Evolutionary conservation across 2,329 filamentous ascomycete species (phyloP).

Genomic region (Spiromastix sp.): DNA sequence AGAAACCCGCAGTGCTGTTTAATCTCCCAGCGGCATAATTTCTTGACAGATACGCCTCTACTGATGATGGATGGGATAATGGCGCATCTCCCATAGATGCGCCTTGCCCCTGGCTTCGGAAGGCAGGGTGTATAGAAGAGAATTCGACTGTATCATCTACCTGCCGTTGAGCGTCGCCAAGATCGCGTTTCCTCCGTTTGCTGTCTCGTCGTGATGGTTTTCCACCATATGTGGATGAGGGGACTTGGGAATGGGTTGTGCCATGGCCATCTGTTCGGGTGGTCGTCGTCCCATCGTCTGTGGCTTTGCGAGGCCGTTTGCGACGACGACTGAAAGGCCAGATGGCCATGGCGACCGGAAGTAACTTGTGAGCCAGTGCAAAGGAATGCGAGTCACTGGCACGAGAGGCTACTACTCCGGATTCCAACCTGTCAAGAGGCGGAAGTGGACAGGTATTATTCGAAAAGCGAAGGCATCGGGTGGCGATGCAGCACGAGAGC

Average conservation of each 20-base stretch:
- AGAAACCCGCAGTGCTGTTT: slow-evolving; percentile 16
- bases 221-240: slow-evolving; percentile 9
- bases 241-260: slow-evolving; percentile 5
- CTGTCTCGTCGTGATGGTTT: slow-evolving; percentile 20
- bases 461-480: no score
- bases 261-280: slow-evolving; percentile 24
- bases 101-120: not conserved
- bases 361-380: slow-evolving; percentile 3
- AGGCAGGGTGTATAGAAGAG: not conserved
- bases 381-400: no score
- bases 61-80: slow-evolving; percentile 14
- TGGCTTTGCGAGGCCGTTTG: slow-evolving; percentile 53
- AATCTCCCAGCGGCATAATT: slow-evolving; percentile 6
- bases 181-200: slow-evolving; percentile 22
- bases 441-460: no score
- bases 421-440: no score
- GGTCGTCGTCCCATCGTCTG: slow-evolving; percentile 39
- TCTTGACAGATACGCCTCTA: slow-evolving; percentile 13
- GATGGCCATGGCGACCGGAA: slow-evolving; percentile 52
- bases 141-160: not conserved
- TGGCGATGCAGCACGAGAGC: no score
- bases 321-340: slow-evolving; percentile 74
- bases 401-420: no score
- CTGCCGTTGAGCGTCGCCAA: slow-evolving; percentile 3
- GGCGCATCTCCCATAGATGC: slow-evolving; percentile 1